phyloP scores from a whole-genome alignment of 164 flowering plant genomes.

The Liquidambar formosana region DNA sequence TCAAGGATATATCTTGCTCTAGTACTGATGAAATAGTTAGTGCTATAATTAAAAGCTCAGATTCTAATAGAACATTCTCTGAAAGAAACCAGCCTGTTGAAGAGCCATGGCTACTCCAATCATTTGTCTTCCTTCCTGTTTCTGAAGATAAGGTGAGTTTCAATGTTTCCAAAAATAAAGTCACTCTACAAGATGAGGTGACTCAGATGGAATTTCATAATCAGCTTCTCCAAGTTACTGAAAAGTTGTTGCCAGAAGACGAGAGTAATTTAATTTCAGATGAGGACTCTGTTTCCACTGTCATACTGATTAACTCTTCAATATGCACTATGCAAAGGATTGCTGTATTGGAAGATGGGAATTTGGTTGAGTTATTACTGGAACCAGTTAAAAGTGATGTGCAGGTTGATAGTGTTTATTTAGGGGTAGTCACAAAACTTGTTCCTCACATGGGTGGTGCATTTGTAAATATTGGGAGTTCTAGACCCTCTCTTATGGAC shows the following conservation, averaged over 20 bases:
- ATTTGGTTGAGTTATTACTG: constrained; percentile 80
- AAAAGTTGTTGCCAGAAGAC: constrained; percentile 36
- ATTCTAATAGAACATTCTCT: constrained; percentile 20
- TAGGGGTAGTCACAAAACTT: constrained; percentile 82
- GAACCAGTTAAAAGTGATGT: constrained; percentile 91
- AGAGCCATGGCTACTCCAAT: constrained; percentile 83
- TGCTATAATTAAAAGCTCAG: constrained; percentile 14
- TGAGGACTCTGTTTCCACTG: constrained; percentile 53
- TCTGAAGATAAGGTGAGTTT: constrained; percentile 21
- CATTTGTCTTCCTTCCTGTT: constrained; percentile 21
- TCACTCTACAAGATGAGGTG: constrained; percentile 20
- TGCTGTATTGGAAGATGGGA: constrained; percentile 82
- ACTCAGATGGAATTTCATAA: constrained; percentile 17
- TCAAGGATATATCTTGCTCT: constrained; percentile 18
- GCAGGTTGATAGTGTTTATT: constrained; percentile 86
- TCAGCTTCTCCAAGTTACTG: constrained; percentile 25
- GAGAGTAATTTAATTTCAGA: constrained; percentile 24
- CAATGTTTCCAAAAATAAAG: constrained; percentile 12
- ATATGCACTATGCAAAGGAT: constrained; percentile 94
- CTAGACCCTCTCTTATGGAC: constrained; percentile 84
- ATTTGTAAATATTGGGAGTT: constrained; percentile 85
- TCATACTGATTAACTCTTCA: constrained; percentile 87
- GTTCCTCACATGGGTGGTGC: constrained; percentile 98
- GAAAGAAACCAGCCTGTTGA: constrained; percentile 63
- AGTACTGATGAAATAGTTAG: constrained; percentile 12